Evolutionary conservation across 148 eudicot species (phyloP).

Genomic region (Polygonum aviculare): DNA sequence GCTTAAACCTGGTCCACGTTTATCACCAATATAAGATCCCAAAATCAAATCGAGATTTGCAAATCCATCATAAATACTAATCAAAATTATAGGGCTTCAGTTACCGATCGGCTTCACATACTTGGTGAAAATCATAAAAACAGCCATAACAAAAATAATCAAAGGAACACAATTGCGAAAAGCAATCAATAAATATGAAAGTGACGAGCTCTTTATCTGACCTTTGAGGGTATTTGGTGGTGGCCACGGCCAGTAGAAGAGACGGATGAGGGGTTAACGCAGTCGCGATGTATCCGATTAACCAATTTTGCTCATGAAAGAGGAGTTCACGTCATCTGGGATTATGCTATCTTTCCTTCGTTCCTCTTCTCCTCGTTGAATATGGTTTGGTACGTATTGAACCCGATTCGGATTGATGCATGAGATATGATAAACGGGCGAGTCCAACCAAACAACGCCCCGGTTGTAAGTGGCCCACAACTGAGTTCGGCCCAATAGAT

Average conservation of each 20-base stretch:
- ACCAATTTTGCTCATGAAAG: not conserved
- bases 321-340: not conserved
- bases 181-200: not conserved
- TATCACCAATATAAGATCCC: not conserved
- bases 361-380: not conserved
- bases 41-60: not conserved
- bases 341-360: not conserved
- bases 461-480: no score
- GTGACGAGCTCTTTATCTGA: not conserved
- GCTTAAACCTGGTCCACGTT: not conserved
- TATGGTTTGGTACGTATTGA: no score
- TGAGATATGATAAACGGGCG: no score
- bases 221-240: not conserved
- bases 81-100: slow-evolving; percentile 7
- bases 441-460: no score
- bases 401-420: no score
- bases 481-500: no score
- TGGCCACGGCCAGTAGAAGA: not conserved
- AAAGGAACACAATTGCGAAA: not conserved
- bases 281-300: not conserved
- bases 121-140: not conserved
- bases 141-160: not conserved
- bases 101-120: slow-evolving; percentile 21
- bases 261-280: not conserved
- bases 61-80: not conserved